phyloP scores from a whole-genome alignment of 106 monocot species.

The Dioscorea zingiberensis region DNA sequence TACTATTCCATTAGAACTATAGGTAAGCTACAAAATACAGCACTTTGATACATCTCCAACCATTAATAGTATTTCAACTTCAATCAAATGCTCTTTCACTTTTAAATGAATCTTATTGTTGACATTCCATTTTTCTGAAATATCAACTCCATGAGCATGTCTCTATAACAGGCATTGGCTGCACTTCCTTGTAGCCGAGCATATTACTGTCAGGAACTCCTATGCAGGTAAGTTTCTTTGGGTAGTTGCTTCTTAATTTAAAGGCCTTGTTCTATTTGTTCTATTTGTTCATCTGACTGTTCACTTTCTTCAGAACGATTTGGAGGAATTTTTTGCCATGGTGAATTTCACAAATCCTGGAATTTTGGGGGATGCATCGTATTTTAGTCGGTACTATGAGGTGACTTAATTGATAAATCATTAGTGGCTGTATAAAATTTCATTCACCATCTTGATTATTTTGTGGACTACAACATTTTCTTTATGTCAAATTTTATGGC shows the following conservation, averaged over 20 bases:
- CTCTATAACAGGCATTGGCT: constrained; percentile 67
- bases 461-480: no score
- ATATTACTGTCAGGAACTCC: constrained; percentile 94
- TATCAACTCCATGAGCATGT: no score
- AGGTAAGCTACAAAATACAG: no score
- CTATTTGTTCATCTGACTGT: constrained; percentile 3
- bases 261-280: constrained; percentile 12
- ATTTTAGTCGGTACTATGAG: constrained; percentile 93
- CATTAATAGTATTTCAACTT: no score
- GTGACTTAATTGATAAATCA: constrained; percentile 22
- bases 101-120: no score
- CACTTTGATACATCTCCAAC: no score
- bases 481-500: no score
- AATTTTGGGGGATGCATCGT: constrained; percentile 73
- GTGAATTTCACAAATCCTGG: constrained; percentile 99
- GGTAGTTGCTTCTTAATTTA: neutral
- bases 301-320: constrained; percentile 67
- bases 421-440: no score
- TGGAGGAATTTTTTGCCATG: constrained; percentile 98
- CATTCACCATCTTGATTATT: no score
- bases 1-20: no score
- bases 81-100: no score
- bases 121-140: no score
- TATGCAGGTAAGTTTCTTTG: constrained; percentile 64
- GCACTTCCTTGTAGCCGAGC: constrained; percentile 79